Base-by-base conservation (phyloP, 768 basidiomycete genomes). In the Botryobasidium botryosum region DNA sequence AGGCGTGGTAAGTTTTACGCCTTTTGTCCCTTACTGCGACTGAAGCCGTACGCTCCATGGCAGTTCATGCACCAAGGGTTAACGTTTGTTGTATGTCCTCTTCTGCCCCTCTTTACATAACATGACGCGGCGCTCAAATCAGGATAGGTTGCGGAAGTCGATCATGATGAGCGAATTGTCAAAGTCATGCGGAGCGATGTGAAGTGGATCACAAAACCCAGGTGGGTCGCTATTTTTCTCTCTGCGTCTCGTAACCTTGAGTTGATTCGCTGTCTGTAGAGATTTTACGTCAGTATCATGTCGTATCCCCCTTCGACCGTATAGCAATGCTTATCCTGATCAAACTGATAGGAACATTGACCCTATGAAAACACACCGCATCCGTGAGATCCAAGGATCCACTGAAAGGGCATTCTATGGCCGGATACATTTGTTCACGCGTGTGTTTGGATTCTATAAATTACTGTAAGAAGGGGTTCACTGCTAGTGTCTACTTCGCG, bases 31-130 rank as follows among this genome's bases (percentile, higher is more conserved):
- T 10, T 20, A 24, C 35, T 25, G 20, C 8, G 15, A 10, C 12
- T 4, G 18, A 21, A 25, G 15, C 32, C 15, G 32, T 51, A 52
- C 17, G 6, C 20, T 8, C 28, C 15, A 27, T 25, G 12, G 8
- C 41, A 86, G 79, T 92, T 84, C 60, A 74, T 91, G 61, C 86
- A 90, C 55, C 87, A 88, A 63, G 87, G 88, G 3, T 51, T 76
- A 49, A 75, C 83, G 0, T 90, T 75, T 57, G 67, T 90, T 35
- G 85, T 84, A 50, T 54, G 70, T 57, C 10, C 18, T 21, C 28
- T 15, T 10, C 5, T 36, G 24, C 50, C n/a, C 25, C 27, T 17
- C 15, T 26, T n/a, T n/a, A n/a, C n/a, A n/a, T n/a, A n/a, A n/a
- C n/a, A n/a, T n/a, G 4, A 8, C 12, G 7, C 29, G 15, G 23